These are phyloP conservation scores for Agrocybe praecox DNA, from an alignment of 768 basidiomycete genomes.

Conservation along the genomic window DNA sequence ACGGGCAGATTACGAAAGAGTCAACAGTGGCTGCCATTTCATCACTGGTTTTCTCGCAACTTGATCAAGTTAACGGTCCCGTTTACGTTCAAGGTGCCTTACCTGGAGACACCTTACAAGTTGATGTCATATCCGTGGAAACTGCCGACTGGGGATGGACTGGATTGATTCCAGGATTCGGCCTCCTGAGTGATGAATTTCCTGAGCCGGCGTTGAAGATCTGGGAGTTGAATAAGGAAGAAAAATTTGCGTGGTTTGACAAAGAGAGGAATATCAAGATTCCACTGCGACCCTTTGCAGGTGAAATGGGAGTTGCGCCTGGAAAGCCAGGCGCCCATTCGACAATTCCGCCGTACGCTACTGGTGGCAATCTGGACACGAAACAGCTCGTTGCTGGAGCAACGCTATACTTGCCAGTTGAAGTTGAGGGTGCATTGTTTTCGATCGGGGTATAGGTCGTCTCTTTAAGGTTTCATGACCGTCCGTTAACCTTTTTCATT, in stretches of 20 bases:
- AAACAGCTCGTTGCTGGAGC: slow-evolving; percentile 55
- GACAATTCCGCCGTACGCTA: slow-evolving; percentile 63
- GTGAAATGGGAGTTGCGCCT: slow-evolving; percentile 66
- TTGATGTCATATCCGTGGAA: slow-evolving; percentile 56
- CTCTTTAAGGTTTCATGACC: neutral
- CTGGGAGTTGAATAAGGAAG: slow-evolving; percentile 46
- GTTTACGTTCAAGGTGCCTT: slow-evolving; percentile 52
- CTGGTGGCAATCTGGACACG: slow-evolving; percentile 66
- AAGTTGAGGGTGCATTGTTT: slow-evolving; percentile 62
- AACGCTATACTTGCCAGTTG: slow-evolving; percentile 59
- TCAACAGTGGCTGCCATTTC: slow-evolving; percentile 39
- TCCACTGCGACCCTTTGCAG: slow-evolving; percentile 58
- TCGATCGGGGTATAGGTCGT: slow-evolving; percentile 49
- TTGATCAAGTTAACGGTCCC: slow-evolving; percentile 65
- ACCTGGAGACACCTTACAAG: slow-evolving; percentile 60
- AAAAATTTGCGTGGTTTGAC: slow-evolving; percentile 53
- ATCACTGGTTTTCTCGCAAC: slow-evolving; percentile 45
- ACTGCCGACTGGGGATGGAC: slow-evolving; percentile 69
- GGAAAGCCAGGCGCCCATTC: slow-evolving; percentile 53
- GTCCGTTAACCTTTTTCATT: neutral
- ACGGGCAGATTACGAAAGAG: slow-evolving; percentile 53
- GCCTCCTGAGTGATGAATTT: slow-evolving; percentile 58
- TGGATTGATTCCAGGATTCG: slow-evolving; percentile 59
- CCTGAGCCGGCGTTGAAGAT: slow-evolving; percentile 53
- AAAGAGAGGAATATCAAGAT: slow-evolving; percentile 48